Conservation (phyloP, 495 filamentous ascomycete genomes). For the Immersiella caudata region DNA sequence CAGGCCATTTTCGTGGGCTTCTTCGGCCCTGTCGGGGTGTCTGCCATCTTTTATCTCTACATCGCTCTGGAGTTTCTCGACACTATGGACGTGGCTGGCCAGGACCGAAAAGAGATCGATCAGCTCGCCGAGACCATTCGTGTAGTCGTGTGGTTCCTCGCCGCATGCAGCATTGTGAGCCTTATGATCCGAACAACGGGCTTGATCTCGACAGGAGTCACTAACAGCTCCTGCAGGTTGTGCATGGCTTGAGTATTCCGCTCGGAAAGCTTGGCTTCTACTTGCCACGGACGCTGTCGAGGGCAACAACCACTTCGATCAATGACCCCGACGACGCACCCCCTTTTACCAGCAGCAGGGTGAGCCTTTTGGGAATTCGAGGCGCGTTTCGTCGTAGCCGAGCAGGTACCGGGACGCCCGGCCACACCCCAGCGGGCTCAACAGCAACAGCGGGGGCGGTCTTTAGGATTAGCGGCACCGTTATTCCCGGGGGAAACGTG, state of each 20-base stretch:
- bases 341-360: constrained; percentile 29
- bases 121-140: constrained; percentile 63
- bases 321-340: constrained; percentile 25
- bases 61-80: constrained; percentile 70
- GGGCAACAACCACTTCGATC: constrained; percentile 33
- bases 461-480: constrained; percentile 52
- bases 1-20: constrained; percentile 88
- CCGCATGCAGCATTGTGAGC: constrained; percentile 83
- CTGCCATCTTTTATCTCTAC: constrained; percentile 87
- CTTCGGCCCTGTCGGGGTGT: constrained; percentile 94
- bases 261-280: constrained; percentile 81
- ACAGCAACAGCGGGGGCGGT: constrained; percentile 34
- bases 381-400: constrained; percentile 22
- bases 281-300: constrained; percentile 75
- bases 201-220: neutral
- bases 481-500: constrained; percentile 26
- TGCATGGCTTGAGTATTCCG: constrained; percentile 85
- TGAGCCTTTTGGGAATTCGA: constrained; percentile 34
- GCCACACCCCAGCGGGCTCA: neutral
- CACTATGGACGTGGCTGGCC: constrained; percentile 57
- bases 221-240: constrained; percentile 55
- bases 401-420: constrained; percentile 27
- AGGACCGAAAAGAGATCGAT: constrained; percentile 66
- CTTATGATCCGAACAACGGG: neutral
- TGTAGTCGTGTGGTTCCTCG: constrained; percentile 84